Evolutionary conservation across 2,329 filamentous ascomycete genomes (phyloP).

Genomic region (Phaeosphaeria sp.): DNA sequence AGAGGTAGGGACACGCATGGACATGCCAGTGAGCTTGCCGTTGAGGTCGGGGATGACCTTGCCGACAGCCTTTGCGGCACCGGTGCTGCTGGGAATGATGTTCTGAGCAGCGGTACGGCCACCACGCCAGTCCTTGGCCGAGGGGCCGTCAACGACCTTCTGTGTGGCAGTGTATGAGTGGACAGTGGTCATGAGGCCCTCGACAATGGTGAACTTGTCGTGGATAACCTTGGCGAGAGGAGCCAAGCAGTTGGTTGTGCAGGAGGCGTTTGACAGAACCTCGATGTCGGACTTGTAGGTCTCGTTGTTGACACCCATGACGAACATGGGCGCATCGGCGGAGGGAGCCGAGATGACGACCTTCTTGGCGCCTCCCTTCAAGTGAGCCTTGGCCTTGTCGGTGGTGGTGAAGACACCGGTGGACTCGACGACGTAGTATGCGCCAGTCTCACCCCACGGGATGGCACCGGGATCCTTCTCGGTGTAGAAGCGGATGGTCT

Average conservation of each 20-base stretch:
- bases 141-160: constrained; percentile 99
- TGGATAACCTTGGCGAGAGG: constrained; percentile 99
- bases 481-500: constrained; percentile 92
- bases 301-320: constrained; percentile 98
- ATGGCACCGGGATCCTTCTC: constrained; percentile 90
- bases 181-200: constrained; percentile 99
- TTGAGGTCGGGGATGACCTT: constrained; percentile 99
- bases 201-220: constrained; percentile 96
- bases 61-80: constrained; percentile 99
- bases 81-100: constrained; percentile 99
- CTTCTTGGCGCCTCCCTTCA: constrained; percentile 98
- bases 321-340: constrained; percentile 98
- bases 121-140: constrained; percentile 98
- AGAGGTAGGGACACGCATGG: constrained; percentile 97
- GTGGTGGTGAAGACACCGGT: constrained; percentile 99
- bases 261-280: constrained; percentile 98
- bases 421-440: constrained; percentile 95
- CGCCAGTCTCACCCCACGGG: constrained; percentile 86
- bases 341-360: constrained; percentile 84
- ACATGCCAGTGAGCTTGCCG: constrained; percentile 99
- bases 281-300: constrained; percentile 88
- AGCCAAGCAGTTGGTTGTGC: constrained; percentile 99
- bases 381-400: constrained; percentile 92
- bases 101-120: constrained; percentile 98
- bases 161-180: constrained; percentile 99